A percentile compares a stretch with the other conserved stretches of the same genome.
These are phyloP conservation scores for Calophaca sinica DNA, from an alignment of 306 rosid genomes.

Conservation along the genomic window DNA sequence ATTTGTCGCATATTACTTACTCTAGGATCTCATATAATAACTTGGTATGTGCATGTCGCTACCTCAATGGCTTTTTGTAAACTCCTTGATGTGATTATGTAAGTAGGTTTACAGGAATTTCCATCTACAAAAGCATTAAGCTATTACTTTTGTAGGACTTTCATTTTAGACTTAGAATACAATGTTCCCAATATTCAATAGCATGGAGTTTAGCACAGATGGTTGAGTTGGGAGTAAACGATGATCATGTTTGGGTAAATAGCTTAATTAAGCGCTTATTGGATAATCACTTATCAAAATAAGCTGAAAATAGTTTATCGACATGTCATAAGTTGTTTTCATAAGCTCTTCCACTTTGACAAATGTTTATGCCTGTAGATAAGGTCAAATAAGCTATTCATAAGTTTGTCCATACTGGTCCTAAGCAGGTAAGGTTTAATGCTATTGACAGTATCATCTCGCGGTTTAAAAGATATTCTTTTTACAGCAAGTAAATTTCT, in stretches of 20 bases:
- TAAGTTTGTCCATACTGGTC: too few relatives aligned
- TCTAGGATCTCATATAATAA: slow-evolving; percentile 23
- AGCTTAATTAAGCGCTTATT: too few relatives aligned
- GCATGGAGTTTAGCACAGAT: slow-evolving; percentile 8
- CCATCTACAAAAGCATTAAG: slow-evolving; percentile 7
- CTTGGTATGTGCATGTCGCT: slow-evolving; percentile 5
- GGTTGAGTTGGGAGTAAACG: neutral
- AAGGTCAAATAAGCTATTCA: too few relatives aligned
- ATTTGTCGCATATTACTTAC: neutral
- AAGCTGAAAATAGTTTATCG: too few relatives aligned
- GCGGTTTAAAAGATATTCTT: neutral
- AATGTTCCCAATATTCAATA: neutral
- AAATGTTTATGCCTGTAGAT: too few relatives aligned
- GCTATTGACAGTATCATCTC: neutral
- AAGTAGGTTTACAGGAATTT: slow-evolving; percentile 7
- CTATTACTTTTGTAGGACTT: neutral
- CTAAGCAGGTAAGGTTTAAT: neutral
- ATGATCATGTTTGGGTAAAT: neutral
- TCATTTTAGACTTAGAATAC: neutral
- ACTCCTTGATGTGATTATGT: slow-evolving; percentile 34
- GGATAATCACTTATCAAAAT: too few relatives aligned
- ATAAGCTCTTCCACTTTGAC: too few relatives aligned
- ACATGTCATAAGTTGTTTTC: too few relatives aligned
- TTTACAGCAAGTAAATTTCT: neutral
- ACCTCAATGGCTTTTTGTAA: slow-evolving; percentile 27